Evolutionary conservation across 2,329 filamentous ascomycete species (phyloP), one percentile per base, ranked within the genome.

Genomic region (Dactylellina parvicollis): DNA sequence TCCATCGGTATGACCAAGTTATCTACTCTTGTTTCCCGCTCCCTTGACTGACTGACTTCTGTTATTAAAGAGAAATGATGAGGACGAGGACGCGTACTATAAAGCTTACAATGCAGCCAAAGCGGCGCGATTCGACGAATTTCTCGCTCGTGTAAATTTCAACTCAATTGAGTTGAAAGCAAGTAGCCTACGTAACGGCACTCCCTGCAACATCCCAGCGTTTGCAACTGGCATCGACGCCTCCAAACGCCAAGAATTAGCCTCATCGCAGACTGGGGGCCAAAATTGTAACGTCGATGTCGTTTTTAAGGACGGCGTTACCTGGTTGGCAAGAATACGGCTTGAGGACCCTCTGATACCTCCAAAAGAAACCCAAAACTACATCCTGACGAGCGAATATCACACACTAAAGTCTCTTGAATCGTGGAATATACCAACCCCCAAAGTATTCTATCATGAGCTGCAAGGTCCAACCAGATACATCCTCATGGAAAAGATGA

Each of bases 401-500:
- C 79, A 82, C 36, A 83, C 82, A 0, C 78, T 84, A 14, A 78
- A 79, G 59, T 83, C 83, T 72, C 77, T 83, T 0, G 77, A 78
- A 30, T 40, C 78, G 22, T 82, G 81, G 14, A 55, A 66, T 7
- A 76, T 84, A 1, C 81, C 81, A 26, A 76, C 79, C 47, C 82
- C 81, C 3, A 80, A 77, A 56, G 79, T 83, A 0, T 50, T 50
- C 26, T 26, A 50, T 50, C 79, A 80, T 57, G 80, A 82, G 40
- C 82, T 79, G 52, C 64, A 42, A 2, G 82, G 82, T 67, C 75
- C 77, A 20, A 78, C 83, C 12, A 81, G 81, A 12, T 83, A 81
- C 69, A 82, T 83, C 49, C 77, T 83, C 5, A 81, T 82, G 78
- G 80, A 83, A 40, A 83, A 82, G 69, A 61, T 83, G 26, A 77